Evolutionary conservation across 805 yeast species (phyloP).

Genomic region (Yamadazyma sp.): DNA sequence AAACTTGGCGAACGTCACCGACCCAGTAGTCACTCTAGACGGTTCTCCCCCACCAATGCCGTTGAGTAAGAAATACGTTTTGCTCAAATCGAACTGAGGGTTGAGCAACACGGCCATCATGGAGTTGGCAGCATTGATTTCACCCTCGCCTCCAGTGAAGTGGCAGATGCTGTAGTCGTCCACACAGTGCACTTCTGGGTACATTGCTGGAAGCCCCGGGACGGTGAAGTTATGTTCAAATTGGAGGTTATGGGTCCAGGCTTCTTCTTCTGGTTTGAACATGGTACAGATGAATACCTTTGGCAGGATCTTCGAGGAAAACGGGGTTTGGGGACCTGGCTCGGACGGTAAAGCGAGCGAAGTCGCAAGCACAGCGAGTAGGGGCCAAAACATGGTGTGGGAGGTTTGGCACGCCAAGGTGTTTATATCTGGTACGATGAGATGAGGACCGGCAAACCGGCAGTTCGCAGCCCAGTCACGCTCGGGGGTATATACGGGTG

Average conservation of each 20-base stretch:
- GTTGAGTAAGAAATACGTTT: constrained; percentile 61
- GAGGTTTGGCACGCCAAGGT: too few species aligned
- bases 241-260: constrained; percentile 51
- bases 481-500: too few species aligned
- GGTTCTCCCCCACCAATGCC: constrained; percentile 72
- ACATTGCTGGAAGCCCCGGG: constrained; percentile 66
- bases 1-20: constrained; percentile 58
- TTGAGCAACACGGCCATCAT: constrained; percentile 53
- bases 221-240: constrained; percentile 54
- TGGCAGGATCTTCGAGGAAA: constrained; percentile 40
- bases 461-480: background rate
- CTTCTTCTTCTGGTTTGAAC: constrained; percentile 52
- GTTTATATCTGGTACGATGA: background rate
- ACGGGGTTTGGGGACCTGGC: constrained; percentile 5
- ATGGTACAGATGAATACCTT: constrained; percentile 55
- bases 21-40: constrained; percentile 52
- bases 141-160: constrained; percentile 68
- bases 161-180: constrained; percentile 52
- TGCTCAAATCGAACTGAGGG: constrained; percentile 55
- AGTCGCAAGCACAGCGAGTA: too few species aligned
- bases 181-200: constrained; percentile 57
- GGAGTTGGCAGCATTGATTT: constrained; percentile 63
- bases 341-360: too few species aligned
- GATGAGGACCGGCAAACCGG: background rate
- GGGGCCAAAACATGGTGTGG: too few species aligned